phyloP scores from a whole-genome alignment of 257 asterid genomes.

The Solanum clarkiae region DNA sequence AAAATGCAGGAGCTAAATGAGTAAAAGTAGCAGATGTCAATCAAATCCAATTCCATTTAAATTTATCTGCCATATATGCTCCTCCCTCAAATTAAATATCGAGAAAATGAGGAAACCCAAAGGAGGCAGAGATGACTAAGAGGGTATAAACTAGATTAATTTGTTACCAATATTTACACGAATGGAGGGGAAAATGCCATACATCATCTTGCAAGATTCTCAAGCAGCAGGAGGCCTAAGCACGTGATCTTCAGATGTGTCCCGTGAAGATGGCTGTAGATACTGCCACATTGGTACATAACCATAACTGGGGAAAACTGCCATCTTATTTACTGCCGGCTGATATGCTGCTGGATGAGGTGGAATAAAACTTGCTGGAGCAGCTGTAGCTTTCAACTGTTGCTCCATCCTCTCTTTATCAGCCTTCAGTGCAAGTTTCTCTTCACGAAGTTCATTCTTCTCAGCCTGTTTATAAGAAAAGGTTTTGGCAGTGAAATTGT shows the following conservation, averaged over 20 bases:
- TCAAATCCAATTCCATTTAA: not conserved
- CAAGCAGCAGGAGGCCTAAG: slow-evolving; percentile 89
- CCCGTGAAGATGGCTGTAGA: slow-evolving; percentile 50
- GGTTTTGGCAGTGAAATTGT: not conserved
- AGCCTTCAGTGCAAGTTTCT: slow-evolving; percentile 57
- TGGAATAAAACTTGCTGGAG: slow-evolving; percentile 51
- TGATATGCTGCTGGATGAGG: slow-evolving; percentile 55
- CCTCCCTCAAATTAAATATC: not conserved
- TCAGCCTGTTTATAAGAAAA: slow-evolving; percentile 37
- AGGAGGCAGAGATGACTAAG: not conserved
- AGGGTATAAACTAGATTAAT: not conserved
- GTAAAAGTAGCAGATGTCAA: not conserved
- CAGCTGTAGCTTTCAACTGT: slow-evolving; percentile 41
- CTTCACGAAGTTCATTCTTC: slow-evolving; percentile 78
- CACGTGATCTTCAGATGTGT: slow-evolving; percentile 67
- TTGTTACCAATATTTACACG: not conserved
- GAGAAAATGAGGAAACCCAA: not conserved
- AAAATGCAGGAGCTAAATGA: not conserved
- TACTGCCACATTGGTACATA: slow-evolving; percentile 85
- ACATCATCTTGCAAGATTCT: slow-evolving; percentile 5
- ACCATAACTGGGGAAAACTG: slow-evolving; percentile 61
- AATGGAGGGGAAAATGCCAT: not conserved
- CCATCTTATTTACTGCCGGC: slow-evolving; percentile 45
- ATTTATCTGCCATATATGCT: not conserved
- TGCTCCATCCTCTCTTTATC: slow-evolving; percentile 75